phyloP scores from a whole-genome alignment of 2,329 filamentous ascomycete species.

The Calonectria crousiana region DNA sequence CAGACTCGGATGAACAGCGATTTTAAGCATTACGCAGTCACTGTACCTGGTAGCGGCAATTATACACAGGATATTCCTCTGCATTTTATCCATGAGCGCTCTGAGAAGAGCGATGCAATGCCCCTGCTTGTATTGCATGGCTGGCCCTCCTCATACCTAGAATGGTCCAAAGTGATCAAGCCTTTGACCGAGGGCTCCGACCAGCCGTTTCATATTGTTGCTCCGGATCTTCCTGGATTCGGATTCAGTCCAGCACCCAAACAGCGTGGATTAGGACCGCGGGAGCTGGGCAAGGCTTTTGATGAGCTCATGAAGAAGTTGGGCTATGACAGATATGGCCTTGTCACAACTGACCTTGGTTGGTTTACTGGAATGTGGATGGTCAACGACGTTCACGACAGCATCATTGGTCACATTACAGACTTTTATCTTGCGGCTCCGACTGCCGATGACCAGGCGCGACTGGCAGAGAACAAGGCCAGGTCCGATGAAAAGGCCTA shows the following conservation, averaged over 20 bases:
- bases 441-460: too few relatives aligned
- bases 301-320: constrained; percentile 55
- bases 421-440: neutral
- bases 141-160: constrained; percentile 57
- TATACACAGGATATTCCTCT: constrained; percentile 7
- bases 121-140: constrained; percentile 57
- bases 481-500: too few relatives aligned
- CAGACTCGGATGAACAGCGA: neutral
- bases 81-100: constrained; percentile 29
- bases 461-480: neutral
- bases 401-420: neutral
- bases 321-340: constrained; percentile 50
- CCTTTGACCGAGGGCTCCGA: constrained; percentile 38
- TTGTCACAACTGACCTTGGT: neutral
- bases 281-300: constrained; percentile 47
- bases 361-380: neutral
- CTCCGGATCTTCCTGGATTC: constrained; percentile 58
- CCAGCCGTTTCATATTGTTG: constrained; percentile 59
- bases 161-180: constrained; percentile 51
- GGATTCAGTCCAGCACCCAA: constrained; percentile 52
- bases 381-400: neutral
- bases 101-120: constrained; percentile 44
- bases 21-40: neutral
- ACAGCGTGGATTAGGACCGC: constrained; percentile 45
- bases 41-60: neutral